Base-by-base conservation (phyloP, 805 yeast species). In the Candida tallmaniae region DNA sequence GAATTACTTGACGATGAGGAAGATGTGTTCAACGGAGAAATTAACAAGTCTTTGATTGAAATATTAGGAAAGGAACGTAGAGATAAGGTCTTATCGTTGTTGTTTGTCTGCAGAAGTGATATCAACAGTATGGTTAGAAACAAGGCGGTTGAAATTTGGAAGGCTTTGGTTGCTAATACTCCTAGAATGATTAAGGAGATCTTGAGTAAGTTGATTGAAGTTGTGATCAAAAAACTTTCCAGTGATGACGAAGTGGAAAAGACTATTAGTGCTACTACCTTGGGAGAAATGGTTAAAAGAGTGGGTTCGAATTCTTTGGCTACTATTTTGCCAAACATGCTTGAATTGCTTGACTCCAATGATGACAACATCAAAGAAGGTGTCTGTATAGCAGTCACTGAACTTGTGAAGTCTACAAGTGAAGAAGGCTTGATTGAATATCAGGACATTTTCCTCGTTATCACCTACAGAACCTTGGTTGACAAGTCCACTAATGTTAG, bases 141-240 rank as follows among this genome's bases (percentile, higher is more conserved):
- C 45, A 84, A 95, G 17, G 80, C 97, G 9, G 77, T 86, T 40
- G 96, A 93, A 50, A 87, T 93, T 30, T 93, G 99, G 99, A 89
- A 89, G 63, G 87, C 96, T 0, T 69, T 93, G 53, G 97, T 93
- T 33, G 84, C 95, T 31, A 93, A 93, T 56, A 93, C 98, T 15
- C 97, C 98, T 27, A 79, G 84, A 53, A 85, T 96, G 3, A 83
- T 93, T 30, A 90, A 85, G 66, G 97, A 89, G 57, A 87, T 93
- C 41, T 61, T 93, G 42, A 94, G 96, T 20, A 70, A 87, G 4
- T 75, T 93, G 44, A 84, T 93, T 4, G 74, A 74, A 40, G 74
- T 86, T 49, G 80, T 93, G 51, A 86, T 93, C 39, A 76, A 80
- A 46, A 75, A 87, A 51, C 70, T 93, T 56, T 95, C 96, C 0